A percentile compares a stretch with the other conserved stretches of the same genome.
Evolutionary conservation across 176 grass and related monocot species (phyloP).

Genomic region (Calamus simplicifolius): DNA sequence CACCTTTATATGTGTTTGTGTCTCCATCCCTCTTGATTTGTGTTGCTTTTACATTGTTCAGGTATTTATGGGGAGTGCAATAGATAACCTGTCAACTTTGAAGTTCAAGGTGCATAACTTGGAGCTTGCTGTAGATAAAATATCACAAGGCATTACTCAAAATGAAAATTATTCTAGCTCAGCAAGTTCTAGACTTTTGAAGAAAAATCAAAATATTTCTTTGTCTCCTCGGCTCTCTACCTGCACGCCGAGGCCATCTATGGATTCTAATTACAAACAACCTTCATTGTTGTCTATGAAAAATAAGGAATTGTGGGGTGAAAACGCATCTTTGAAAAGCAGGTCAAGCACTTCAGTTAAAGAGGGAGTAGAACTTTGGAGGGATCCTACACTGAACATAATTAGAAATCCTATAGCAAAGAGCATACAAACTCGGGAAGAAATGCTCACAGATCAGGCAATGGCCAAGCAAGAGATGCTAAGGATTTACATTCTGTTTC

Average conservation of each 20-base stretch:
- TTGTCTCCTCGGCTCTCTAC: constrained; percentile 61
- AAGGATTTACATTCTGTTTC: too few species aligned
- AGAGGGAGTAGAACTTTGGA: neutral
- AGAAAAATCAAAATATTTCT: constrained; percentile 52
- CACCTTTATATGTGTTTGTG: too few species aligned
- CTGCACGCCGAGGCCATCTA: constrained; percentile 49
- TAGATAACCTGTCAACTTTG: constrained; percentile 62
- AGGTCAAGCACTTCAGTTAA: constrained; percentile 22
- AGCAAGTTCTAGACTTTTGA: constrained; percentile 48
- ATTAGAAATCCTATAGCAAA: constrained; percentile 9
- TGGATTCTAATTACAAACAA: constrained; percentile 50
- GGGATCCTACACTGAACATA: constrained; percentile 1
- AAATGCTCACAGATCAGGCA: neutral
- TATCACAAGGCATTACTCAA: constrained; percentile 52
- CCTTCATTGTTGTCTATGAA: constrained; percentile 39
- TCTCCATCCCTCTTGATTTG: too few species aligned
- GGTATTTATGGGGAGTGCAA: constrained; percentile 67
- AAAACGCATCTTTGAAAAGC: constrained; percentile 33
- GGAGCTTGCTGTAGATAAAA: constrained; percentile 59
- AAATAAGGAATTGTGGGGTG: constrained; percentile 46
- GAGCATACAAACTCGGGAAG: constrained; percentile 7
- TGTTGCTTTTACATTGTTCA: constrained; percentile 20
- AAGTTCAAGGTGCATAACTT: constrained; percentile 78
- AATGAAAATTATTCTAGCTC: constrained; percentile 54
- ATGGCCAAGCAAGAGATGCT: too few species aligned